Percentiles rank a stretch among this genome's conserved stretches.
Conservation (phyloP, 2,329 filamentous ascomycete species). For the Dothiorella sarmentorum region DNA sequence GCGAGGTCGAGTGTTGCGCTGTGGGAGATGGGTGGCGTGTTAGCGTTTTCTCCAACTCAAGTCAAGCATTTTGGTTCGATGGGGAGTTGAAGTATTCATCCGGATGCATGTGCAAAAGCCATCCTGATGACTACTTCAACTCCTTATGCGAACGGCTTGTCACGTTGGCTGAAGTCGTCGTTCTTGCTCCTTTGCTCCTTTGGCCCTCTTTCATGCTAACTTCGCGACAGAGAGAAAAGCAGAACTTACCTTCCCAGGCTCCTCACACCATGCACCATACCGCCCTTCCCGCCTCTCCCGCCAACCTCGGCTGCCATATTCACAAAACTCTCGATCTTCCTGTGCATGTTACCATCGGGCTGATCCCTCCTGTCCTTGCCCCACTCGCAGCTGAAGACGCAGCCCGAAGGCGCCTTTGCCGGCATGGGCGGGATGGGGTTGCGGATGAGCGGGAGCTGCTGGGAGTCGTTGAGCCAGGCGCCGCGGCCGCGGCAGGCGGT, state of each 20-base stretch:
- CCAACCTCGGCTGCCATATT: conserved; percentile 69
- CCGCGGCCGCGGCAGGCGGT: conserved; percentile 63
- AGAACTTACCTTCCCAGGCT: conserved; percentile 60
- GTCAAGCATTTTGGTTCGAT: no score
- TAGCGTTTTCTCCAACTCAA: no score
- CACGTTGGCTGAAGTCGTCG: no score
- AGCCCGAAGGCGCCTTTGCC: conserved; percentile 61
- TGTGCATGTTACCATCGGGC: conserved; percentile 63
- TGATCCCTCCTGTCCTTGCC: conserved; percentile 70
- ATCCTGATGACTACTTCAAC: no score
- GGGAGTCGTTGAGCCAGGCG: conserved; percentile 65
- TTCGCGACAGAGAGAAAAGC: no score
- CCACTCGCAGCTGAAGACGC: conserved; percentile 74
- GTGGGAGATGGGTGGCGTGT: background rate
- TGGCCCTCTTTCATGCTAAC: no score
- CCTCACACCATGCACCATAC: conserved; percentile 75
- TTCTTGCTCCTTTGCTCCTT: no score
- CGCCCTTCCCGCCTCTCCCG: conserved; percentile 62
- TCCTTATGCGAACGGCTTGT: no score
- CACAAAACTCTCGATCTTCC: conserved; percentile 71
- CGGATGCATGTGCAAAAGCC: no score
- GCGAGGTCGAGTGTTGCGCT: conserved; percentile 72
- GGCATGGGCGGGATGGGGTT: conserved; percentile 63
- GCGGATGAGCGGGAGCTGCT: conserved; percentile 60
- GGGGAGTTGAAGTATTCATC: no score